phyloP scores from a whole-genome alignment of 163 green algal genomes.

The Scenedesmus sp. region DNA sequence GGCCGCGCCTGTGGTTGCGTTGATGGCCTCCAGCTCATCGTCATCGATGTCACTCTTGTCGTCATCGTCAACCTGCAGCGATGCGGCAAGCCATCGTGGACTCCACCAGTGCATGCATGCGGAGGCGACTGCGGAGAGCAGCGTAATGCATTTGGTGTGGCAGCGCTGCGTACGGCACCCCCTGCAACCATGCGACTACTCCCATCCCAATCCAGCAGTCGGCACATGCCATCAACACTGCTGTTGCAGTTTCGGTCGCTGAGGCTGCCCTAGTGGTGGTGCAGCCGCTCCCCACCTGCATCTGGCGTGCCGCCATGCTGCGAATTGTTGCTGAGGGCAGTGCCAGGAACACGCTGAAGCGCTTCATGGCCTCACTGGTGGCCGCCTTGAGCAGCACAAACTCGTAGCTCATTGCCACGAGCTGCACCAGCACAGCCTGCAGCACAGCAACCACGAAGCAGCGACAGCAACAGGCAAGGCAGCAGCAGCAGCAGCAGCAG shows the following conservation, averaged over 20 bases:
- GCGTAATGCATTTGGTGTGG: no score
- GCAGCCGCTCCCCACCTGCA: slow-evolving; percentile 14
- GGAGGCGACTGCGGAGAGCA: no score
- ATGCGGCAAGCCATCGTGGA: no score
- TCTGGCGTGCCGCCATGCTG: slow-evolving; percentile 38
- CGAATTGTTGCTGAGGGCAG: slow-evolving; percentile 50
- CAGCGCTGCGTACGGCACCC: no score
- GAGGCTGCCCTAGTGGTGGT: background rate
- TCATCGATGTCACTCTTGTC: slow-evolving; percentile 42
- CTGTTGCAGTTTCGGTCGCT: background rate
- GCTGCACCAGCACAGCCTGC: slow-evolving; percentile 46
- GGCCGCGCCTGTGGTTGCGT: background rate
- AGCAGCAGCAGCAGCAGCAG: background rate
- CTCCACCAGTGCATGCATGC: no score
- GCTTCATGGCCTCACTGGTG: slow-evolving; percentile 46
- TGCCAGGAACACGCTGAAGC: slow-evolving; percentile 53
- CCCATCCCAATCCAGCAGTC: background rate
- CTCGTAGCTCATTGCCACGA: slow-evolving; percentile 26
- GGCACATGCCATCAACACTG: background rate
- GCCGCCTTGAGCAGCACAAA: slow-evolving; percentile 31
- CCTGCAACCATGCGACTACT: background rate
- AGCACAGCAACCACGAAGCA: background rate
- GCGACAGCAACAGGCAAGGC: background rate
- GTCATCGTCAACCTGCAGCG: slow-evolving; percentile 52
- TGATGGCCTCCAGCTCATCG: slow-evolving; percentile 53